A percentile compares a stretch with the other conserved stretches of the same genome.
These are phyloP conservation scores for Starmera quercuum DNA, from an alignment of 805 yeast species.

Conservation along the genomic window DNA sequence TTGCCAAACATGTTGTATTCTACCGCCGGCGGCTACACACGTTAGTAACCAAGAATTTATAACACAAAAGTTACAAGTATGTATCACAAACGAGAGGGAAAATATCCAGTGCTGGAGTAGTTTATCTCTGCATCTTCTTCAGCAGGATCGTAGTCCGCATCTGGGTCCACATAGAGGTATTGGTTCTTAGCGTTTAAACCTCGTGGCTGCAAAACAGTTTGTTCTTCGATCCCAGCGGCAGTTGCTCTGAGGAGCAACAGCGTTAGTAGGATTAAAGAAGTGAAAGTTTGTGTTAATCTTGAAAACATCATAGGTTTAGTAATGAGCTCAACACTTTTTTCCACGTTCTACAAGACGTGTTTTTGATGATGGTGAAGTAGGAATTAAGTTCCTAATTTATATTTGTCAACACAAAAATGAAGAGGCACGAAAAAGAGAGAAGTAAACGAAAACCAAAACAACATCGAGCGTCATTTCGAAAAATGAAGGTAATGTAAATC, in stretches of 20 bases:
- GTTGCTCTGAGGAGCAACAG: background rate
- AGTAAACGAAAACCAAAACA: too few relatives aligned
- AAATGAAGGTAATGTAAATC: too few relatives aligned
- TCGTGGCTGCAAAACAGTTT: constrained; percentile 4
- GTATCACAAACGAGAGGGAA: constrained; percentile 16
- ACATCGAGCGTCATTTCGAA: too few relatives aligned
- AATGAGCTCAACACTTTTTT: too few relatives aligned
- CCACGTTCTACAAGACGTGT: too few relatives aligned
- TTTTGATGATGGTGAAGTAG: too few relatives aligned
- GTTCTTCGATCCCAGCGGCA: constrained; percentile 1
- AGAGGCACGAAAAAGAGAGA: too few relatives aligned
- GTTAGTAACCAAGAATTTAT: background rate
- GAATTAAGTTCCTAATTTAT: too few relatives aligned
- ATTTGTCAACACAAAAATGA: too few relatives aligned
- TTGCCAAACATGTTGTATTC: constrained; percentile 46
- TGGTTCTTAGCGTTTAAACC: constrained; percentile 11
- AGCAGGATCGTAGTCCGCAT: constrained; percentile 6
- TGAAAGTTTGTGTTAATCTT: too few relatives aligned
- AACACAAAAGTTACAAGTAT: constrained; percentile 1
- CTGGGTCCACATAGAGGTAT: constrained; percentile 16
- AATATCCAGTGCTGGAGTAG: constrained; percentile 13
- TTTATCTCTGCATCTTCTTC: constrained; percentile 13
- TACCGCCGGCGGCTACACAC: constrained; percentile 32
- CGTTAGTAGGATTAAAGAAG: too few relatives aligned
- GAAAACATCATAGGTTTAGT: too few relatives aligned